Evolutionary conservation across 164 flowering plant genomes (phyloP).

Genomic region (Aristolochia contorta): DNA sequence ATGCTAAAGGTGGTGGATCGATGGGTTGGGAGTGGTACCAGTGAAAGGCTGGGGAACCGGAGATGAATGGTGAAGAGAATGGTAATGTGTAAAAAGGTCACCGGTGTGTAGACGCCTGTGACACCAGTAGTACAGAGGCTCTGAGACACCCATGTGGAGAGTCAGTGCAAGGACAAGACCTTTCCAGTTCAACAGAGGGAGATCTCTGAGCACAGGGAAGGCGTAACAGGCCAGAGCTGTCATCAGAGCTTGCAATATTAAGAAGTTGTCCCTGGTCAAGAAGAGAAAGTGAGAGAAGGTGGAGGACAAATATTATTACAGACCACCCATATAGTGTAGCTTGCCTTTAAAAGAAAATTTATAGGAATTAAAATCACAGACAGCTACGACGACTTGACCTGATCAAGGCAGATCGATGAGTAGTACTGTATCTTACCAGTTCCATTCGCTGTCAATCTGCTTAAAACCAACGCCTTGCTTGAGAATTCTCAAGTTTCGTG

Average conservation of each 20-base stretch:
- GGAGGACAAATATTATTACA: too few species aligned
- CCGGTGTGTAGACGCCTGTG: slow-evolving; percentile 45
- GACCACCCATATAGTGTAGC: too few species aligned
- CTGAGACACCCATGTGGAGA: slow-evolving; percentile 63
- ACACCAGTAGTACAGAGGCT: slow-evolving; percentile 62
- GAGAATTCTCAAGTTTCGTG: slow-evolving; percentile 34
- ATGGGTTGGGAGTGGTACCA: too few species aligned
- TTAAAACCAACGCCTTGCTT: slow-evolving; percentile 52
- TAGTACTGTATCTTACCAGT: too few species aligned
- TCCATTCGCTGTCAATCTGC: slow-evolving; percentile 77
- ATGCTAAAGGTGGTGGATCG: too few species aligned
- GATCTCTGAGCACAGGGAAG: slow-evolving; percentile 28
- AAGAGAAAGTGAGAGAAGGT: background rate
- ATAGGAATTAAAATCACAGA: too few species aligned
- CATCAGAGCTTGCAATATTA: slow-evolving; percentile 56
- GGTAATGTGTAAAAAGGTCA: slow-evolving; percentile 43
- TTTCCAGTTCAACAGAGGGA: slow-evolving; percentile 51
- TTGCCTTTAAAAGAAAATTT: too few species aligned
- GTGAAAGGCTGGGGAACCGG: slow-evolving; percentile 50
- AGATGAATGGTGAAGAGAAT: slow-evolving; percentile 72
- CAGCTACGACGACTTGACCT: too few species aligned
- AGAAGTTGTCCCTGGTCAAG: slow-evolving; percentile 67
- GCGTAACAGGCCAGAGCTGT: slow-evolving; percentile 34
- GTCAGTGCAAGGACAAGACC: slow-evolving; percentile 35
- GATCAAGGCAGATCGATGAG: too few species aligned